Evolutionary conservation across 1,284 basidiomycete genomes (phyloP).

Genomic region (Amylostereum chailletii): DNA sequence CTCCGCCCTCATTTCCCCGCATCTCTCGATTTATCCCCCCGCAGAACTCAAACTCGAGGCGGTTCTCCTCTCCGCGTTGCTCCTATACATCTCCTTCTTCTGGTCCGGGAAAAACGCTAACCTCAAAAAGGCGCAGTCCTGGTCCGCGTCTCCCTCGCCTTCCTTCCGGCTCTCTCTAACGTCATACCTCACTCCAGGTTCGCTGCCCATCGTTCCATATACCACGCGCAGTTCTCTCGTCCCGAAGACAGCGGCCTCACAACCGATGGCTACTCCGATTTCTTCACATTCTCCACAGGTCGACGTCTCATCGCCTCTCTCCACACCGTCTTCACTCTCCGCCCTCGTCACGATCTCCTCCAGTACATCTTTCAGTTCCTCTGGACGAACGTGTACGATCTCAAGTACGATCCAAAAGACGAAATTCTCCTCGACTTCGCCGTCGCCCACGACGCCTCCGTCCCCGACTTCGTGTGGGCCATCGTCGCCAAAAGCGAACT

Average conservation of each 20-base stretch:
- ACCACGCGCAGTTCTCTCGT: conserved; percentile 60
- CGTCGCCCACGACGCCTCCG: conserved; percentile 43
- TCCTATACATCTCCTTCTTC: conserved; percentile 45
- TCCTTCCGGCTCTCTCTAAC: conserved; percentile 10
- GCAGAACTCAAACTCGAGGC: conserved; percentile 62
- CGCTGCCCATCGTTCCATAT: conserved; percentile 43
- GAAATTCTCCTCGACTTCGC: conserved; percentile 71
- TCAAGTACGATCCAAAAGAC: conserved; percentile 64
- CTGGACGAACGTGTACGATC: conserved; percentile 55
- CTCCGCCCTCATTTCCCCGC: conserved; percentile 2
- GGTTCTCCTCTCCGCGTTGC: conserved; percentile 41
- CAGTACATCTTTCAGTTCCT: conserved; percentile 54
- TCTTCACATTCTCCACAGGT: conserved; percentile 81
- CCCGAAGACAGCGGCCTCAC: conserved; percentile 42
- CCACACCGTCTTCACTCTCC: conserved; percentile 71
- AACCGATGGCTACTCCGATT: conserved; percentile 67
- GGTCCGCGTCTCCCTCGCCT: conserved; percentile 27
- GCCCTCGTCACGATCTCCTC: conserved; percentile 77
- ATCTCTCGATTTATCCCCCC: neutral
- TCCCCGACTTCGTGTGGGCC: conserved; percentile 73
- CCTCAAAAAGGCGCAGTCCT: conserved; percentile 42
- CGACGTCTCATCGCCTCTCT: conserved; percentile 67
- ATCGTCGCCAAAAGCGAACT: conserved; percentile 76
- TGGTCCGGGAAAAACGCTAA: conserved; percentile 51
- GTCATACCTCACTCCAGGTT: conserved; percentile 33